These are phyloP conservation scores for Russula earlei DNA, from an alignment of 768 basidiomycete genomes.

Conservation along the genomic window DNA sequence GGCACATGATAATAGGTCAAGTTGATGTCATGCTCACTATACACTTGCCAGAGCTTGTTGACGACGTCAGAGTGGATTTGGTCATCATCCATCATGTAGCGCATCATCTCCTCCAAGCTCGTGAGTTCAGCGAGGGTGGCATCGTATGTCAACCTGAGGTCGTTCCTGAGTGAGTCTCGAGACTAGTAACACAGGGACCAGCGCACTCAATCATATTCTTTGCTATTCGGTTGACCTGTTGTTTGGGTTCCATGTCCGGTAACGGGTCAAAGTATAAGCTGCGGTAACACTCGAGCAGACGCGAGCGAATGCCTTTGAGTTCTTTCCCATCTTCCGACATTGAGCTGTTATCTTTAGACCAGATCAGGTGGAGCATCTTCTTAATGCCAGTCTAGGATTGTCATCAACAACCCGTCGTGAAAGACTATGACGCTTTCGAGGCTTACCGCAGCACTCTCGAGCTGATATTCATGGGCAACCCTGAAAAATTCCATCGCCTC, in stretches of 20 bases:
- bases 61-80: conserved; percentile 80
- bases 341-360: conserved; percentile 86
- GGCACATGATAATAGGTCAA: neutral
- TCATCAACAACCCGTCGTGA: neutral
- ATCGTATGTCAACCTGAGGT: conserved; percentile 71
- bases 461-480: conserved; percentile 68
- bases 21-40: conserved; percentile 48
- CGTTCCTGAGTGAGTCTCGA: neutral
- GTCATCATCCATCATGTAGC: conserved; percentile 88
- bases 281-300: conserved; percentile 83
- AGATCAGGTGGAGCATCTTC: conserved; percentile 95
- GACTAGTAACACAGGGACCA: neutral
- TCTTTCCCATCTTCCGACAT: conserved; percentile 70
- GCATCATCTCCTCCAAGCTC: conserved; percentile 92
- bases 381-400: conserved; percentile 67
- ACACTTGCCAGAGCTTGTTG: conserved; percentile 91
- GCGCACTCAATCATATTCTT: conserved; percentile 95
- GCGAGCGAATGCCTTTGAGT: conserved; percentile 78
- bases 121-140: conserved; percentile 93
- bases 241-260: conserved; percentile 64
- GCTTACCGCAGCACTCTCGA: conserved; percentile 65
- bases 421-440: neutral
- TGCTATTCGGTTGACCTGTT: conserved; percentile 83
- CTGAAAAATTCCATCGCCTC: conserved; percentile 89
- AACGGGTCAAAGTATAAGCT: conserved; percentile 82